Evolutionary conservation across 169 alveolate genomes (phyloP).

Genomic region (Nephromyces sp.): DNA sequence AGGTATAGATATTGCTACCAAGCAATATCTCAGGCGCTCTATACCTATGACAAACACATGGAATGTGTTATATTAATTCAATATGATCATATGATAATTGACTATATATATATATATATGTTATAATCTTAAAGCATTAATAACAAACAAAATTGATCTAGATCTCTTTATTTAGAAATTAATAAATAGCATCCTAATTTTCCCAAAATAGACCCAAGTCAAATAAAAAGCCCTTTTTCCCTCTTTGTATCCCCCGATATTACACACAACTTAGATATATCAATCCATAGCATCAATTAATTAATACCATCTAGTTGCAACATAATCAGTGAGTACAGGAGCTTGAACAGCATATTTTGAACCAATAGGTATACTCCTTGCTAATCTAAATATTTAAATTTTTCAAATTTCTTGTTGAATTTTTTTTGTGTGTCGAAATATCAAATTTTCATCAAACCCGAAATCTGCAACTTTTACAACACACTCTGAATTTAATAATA

Average conservation of each 20-base stretch:
- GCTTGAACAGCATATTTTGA: not conserved
- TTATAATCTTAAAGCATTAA: no score
- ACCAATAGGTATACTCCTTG: slow-evolving; percentile 26
- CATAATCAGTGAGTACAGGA: slow-evolving; percentile 62
- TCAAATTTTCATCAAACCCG: slow-evolving; percentile 58
- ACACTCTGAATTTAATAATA: slow-evolving; percentile 91
- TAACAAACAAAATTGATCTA: no score
- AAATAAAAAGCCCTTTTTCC: not conserved
- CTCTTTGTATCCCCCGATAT: not conserved
- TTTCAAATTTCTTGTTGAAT: not conserved
- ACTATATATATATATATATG: no score
- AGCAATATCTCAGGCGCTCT: slow-evolving; percentile 89
- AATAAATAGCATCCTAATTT: no score
- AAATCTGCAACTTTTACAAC: slow-evolving; percentile 94
- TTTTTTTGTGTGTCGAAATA: not conserved
- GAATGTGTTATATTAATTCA: not conserved
- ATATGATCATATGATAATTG: not conserved
- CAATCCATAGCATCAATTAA: not conserved
- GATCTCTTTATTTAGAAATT: no score
- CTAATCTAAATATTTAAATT: slow-evolving; percentile 5
- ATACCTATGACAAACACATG: slow-evolving; percentile 65
- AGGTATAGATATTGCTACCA: slow-evolving; percentile 88
- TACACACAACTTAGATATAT: not conserved
- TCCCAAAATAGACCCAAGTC: no score
- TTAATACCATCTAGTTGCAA: slow-evolving; percentile 59